phyloP scores from a whole-genome alignment of 2,329 filamentous ascomycete species.

The Cucurbitaria berberidis region DNA sequence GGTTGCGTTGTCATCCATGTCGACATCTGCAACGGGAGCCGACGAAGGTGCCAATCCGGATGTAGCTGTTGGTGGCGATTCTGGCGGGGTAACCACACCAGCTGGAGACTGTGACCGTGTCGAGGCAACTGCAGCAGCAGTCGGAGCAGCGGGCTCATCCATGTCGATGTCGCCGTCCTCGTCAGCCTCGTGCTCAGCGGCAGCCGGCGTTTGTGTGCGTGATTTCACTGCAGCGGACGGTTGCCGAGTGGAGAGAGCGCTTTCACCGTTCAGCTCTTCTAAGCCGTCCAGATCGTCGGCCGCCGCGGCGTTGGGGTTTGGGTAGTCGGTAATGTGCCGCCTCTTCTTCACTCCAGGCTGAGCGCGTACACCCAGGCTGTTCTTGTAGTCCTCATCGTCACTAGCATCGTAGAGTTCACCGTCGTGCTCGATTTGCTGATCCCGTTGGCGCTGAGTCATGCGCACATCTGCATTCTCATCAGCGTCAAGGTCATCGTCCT shows the following conservation, averaged over 20 bases:
- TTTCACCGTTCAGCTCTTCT: slow-evolving; percentile 42
- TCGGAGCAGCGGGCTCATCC: slow-evolving; percentile 32
- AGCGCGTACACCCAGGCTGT: slow-evolving; percentile 72
- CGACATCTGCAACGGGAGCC: slow-evolving; percentile 34
- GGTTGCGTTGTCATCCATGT: slow-evolving; percentile 36
- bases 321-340: slow-evolving; percentile 67
- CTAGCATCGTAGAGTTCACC: slow-evolving; percentile 78
- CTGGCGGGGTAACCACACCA: slow-evolving; percentile 45
- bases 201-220: slow-evolving; percentile 37
- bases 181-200: slow-evolving; percentile 30
- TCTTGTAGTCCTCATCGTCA: slow-evolving; percentile 82
- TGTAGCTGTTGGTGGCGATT: slow-evolving; percentile 36
- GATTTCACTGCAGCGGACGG: slow-evolving; percentile 33
- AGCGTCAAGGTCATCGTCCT: slow-evolving; percentile 73
- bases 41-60: slow-evolving; percentile 25
- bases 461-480: slow-evolving; percentile 86
- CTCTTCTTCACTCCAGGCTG: slow-evolving; percentile 58
- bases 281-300: slow-evolving; percentile 37
- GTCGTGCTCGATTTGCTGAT: slow-evolving; percentile 75
- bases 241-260: slow-evolving; percentile 35
- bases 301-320: slow-evolving; percentile 58
- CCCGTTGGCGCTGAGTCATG: slow-evolving; percentile 80
- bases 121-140: slow-evolving; percentile 19
- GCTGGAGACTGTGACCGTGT: slow-evolving; percentile 38
- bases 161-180: slow-evolving; percentile 48